Conservation (phyloP, 352 stramenopile genomes). For the Blastocystis sp. region DNA sequence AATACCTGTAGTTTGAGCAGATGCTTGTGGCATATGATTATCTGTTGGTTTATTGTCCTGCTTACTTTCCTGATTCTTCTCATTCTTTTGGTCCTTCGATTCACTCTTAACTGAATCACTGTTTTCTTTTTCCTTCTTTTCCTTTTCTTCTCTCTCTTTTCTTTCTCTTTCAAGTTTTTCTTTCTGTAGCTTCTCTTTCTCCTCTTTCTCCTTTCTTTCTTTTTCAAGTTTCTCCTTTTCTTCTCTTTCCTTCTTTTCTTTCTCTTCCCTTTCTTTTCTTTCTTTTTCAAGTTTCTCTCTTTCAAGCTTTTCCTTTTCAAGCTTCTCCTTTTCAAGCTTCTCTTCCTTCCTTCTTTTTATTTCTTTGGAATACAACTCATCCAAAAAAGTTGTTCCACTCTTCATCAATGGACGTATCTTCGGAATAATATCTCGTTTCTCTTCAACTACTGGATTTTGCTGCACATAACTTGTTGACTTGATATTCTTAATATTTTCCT, state of each 20-base stretch:
- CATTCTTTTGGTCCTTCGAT: background rate
- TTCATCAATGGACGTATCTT: too few relatives aligned
- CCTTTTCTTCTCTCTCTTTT: background rate
- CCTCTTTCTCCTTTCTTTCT: background rate
- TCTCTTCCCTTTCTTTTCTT: background rate
- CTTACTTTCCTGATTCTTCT: background rate
- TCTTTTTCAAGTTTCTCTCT: background rate
- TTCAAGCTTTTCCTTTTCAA: background rate
- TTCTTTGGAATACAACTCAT: too few relatives aligned
- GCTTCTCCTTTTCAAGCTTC: background rate
- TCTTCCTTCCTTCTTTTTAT: background rate
- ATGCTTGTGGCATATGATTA: too few relatives aligned
- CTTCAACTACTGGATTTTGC: too few relatives aligned
- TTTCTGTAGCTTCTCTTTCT: background rate
- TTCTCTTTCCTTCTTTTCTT: background rate
- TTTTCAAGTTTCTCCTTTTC: background rate
- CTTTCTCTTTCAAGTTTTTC: background rate
- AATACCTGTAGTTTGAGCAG: background rate
- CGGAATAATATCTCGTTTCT: too few relatives aligned
- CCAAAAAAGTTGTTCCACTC: too few relatives aligned
- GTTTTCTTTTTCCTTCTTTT: background rate
- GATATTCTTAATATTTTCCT: too few relatives aligned
- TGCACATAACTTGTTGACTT: too few relatives aligned
- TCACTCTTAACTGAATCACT: background rate
- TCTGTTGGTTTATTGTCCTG: background rate